A percentile compares a stretch with the other conserved stretches of the same genome.
phyloP scores from a whole-genome alignment of 192 early-diverging fungal species.

The Chytriomyces sp. region DNA sequence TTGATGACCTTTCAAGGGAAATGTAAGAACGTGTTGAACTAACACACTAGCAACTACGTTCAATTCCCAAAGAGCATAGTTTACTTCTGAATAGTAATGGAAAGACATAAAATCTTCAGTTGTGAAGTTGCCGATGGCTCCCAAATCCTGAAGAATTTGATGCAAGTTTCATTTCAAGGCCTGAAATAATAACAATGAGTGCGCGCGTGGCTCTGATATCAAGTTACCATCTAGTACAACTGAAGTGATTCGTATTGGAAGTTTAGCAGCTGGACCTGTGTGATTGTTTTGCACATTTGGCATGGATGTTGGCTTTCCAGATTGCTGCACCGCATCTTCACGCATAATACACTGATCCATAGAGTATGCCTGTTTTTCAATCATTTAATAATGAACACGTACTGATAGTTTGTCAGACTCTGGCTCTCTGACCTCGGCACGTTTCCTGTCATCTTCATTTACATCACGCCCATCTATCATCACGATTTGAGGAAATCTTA shows the following conservation, averaged over 20 bases:
- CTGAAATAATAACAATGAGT: constrained; percentile 10
- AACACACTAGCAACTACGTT: too few relatives aligned
- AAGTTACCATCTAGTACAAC: constrained; percentile 58
- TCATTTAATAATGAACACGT: neutral
- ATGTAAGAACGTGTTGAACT: too few relatives aligned
- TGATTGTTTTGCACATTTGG: neutral
- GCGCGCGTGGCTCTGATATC: neutral
- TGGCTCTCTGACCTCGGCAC: constrained; percentile 40
- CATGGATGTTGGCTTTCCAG: constrained; percentile 27
- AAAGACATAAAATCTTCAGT: too few relatives aligned
- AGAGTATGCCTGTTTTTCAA: constrained; percentile 35
- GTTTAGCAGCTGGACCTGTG: constrained; percentile 31
- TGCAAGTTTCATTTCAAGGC: constrained; percentile 52
- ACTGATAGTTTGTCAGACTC: neutral
- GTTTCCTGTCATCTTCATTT: constrained; percentile 52
- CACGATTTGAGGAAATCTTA: constrained; percentile 56
- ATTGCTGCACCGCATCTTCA: constrained; percentile 32
- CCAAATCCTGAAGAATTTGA: constrained; percentile 39
- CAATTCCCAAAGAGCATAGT: too few relatives aligned
- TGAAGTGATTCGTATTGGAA: constrained; percentile 57
- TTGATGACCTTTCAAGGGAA: too few relatives aligned
- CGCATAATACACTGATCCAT: constrained; percentile 47
- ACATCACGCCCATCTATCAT: constrained; percentile 60
- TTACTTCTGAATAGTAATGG: too few relatives aligned
- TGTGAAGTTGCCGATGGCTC: neutral